Percentiles rank a stretch among this genome's conserved stretches.
Evolutionary conservation across 202 grass and related monocot genomes (phyloP).

Genomic region (Panicum virgatum): DNA sequence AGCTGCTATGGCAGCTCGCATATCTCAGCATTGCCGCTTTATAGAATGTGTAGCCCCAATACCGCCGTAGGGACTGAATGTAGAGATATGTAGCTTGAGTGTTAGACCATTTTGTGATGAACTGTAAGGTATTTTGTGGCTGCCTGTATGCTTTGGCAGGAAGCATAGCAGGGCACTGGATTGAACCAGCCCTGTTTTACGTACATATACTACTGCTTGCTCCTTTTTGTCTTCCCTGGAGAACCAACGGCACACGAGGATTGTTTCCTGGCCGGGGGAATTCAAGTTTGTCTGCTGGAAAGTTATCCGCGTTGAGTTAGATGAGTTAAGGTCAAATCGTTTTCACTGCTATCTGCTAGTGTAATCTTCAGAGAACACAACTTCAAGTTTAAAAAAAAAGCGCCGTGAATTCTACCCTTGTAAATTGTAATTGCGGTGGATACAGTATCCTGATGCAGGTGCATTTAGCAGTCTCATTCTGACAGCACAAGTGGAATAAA

Average conservation of each 20-base stretch:
- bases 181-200: background rate
- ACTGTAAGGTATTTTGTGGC: background rate
- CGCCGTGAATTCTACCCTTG: too few species aligned
- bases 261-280: too few species aligned
- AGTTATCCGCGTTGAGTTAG: too few species aligned
- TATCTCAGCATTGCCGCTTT: background rate
- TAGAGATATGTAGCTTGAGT: background rate
- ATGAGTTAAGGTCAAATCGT: too few species aligned
- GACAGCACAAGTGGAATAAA: too few species aligned
- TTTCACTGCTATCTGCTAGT: too few species aligned
- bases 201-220: background rate
- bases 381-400: too few species aligned
- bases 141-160: background rate
- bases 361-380: too few species aligned
- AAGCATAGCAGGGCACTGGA: background rate
- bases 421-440: too few species aligned
- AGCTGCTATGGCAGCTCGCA: background rate
- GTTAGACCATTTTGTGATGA: background rate
- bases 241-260: background rate
- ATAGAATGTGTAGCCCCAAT: background rate
- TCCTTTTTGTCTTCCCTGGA: background rate
- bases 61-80: background rate
- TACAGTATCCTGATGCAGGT: too few species aligned
- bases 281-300: too few species aligned
- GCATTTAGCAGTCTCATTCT: too few species aligned